Percentiles rank a stretch among this genome's conserved stretches.
These are phyloP conservation scores for Lichina pygmaea DNA, from an alignment of 495 filamentous ascomycete species.

Conservation along the genomic window DNA sequence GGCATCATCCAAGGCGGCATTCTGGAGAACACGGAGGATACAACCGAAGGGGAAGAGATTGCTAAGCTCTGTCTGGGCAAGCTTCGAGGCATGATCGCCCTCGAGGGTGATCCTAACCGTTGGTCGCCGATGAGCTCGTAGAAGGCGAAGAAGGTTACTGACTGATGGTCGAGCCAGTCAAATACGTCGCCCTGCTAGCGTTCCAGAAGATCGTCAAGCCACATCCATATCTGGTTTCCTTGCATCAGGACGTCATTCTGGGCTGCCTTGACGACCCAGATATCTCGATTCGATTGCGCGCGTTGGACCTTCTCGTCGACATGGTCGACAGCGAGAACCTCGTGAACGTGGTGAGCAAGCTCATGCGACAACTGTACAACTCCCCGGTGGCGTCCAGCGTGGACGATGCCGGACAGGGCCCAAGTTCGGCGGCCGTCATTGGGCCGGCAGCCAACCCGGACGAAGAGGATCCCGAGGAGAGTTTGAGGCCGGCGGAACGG, in stretches of 20 bases:
- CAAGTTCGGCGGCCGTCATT: constrained; percentile 9
- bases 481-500: constrained; percentile 11
- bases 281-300: constrained; percentile 84
- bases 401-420: constrained; percentile 12
- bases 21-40: constrained; percentile 47
- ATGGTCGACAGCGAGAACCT: constrained; percentile 78
- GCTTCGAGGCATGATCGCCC: constrained; percentile 73
- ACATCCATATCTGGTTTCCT: constrained; percentile 61
- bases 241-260: constrained; percentile 87
- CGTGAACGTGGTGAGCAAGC: constrained; percentile 52
- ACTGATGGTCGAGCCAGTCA: constrained; percentile 28
- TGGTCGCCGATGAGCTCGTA: constrained; percentile 12
- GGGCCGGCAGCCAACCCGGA: constrained; percentile 23
- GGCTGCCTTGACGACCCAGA: constrained; percentile 87
- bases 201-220: constrained; percentile 82
- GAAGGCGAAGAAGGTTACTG: not conserved
- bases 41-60: constrained; percentile 66
- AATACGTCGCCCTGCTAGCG: constrained; percentile 87
- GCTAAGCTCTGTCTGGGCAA: constrained; percentile 83
- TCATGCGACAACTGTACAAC: constrained; percentile 55
- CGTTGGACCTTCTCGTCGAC: constrained; percentile 66
- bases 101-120: constrained; percentile 83
- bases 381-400: constrained; percentile 15
- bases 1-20: constrained; percentile 94
- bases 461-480: constrained; percentile 27